Evolutionary conservation across 768 basidiomycete genomes (phyloP).

Genomic region (Pleurotus sapidus): DNA sequence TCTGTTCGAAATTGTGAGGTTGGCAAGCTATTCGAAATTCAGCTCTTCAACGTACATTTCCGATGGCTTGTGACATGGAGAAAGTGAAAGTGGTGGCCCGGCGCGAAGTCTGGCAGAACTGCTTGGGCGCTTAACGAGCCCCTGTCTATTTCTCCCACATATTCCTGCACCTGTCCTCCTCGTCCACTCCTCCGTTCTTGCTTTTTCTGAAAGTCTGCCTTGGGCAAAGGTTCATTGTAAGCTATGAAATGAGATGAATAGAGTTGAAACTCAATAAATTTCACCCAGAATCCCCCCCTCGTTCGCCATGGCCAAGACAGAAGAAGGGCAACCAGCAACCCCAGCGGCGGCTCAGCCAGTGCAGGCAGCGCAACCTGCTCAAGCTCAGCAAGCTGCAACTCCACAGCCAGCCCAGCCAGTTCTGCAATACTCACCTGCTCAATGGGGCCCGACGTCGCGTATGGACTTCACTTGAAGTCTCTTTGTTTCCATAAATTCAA

Average conservation of each 20-base stretch:
- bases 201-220: background rate
- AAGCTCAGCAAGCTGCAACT: background rate
- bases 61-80: conserved; percentile 77
- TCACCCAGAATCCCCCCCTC: no score
- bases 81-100: background rate
- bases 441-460: background rate
- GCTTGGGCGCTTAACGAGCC: no score
- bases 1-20: conserved; percentile 45
- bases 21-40: background rate
- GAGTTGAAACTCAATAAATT: no score
- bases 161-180: no score
- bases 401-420: background rate
- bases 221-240: no score
- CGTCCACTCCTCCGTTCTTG: background rate
- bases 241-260: no score
- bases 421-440: background rate
- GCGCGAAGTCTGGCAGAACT: no score
- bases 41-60: conserved; percentile 56
- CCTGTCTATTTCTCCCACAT: no score
- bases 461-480: background rate
- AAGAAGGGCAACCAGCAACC: background rate
- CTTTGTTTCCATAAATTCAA: conserved; percentile 1
- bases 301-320: background rate
- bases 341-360: background rate
- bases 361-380: background rate